Evolutionary conservation across 1,139 yeast genomes (phyloP), one percentile per base, ranked within the genome.

Genomic region (Yamadazyma diddensiae): DNA sequence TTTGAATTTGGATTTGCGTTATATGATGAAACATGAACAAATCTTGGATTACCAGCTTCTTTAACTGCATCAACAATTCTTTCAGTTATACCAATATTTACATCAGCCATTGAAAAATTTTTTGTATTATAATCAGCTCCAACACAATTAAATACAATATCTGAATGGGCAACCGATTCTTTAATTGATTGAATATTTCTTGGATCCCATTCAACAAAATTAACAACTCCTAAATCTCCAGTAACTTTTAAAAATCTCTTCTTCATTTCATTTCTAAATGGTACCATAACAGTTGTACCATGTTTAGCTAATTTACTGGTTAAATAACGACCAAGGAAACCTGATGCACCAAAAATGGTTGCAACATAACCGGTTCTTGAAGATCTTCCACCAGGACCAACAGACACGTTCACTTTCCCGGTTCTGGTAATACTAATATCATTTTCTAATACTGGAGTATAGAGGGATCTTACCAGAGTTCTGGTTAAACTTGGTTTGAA

Each of bases 301-400:
- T 83, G 90, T 52, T 80, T 72, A 41, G 90, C 94, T 49, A 86
- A 66, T 51, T 81, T 83, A 26, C 92, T 67, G 11, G 77, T 73
- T 42, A 86, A 59, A 47, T 82, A 76, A 35, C 88, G 76, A 24
- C 95, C 95, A 40, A 86, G 65, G 57, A 82, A 80, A 1, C 95
- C 95, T 33, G 79, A 63, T 21, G 85, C 88, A 9, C 95, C 95
- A 52, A 86, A 86, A 3, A 86, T 92, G 5, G 95, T 85, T 18
- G 92, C 95, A 5, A 92, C 84, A 62, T 79, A 84, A 2, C 95
- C 95, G n/a, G 92, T 81, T 65, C 94, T 74, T 23, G 95, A 85
- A 7, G 94, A 82, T 42, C 87, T 73, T 25, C 95, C 95, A 28
- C 94, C 94, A 31, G 77, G 63, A 39, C 95, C 95, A 24, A 70